Base-by-base conservation (phyloP, 345 rosid species). In the Laguncularia racemosa region DNA sequence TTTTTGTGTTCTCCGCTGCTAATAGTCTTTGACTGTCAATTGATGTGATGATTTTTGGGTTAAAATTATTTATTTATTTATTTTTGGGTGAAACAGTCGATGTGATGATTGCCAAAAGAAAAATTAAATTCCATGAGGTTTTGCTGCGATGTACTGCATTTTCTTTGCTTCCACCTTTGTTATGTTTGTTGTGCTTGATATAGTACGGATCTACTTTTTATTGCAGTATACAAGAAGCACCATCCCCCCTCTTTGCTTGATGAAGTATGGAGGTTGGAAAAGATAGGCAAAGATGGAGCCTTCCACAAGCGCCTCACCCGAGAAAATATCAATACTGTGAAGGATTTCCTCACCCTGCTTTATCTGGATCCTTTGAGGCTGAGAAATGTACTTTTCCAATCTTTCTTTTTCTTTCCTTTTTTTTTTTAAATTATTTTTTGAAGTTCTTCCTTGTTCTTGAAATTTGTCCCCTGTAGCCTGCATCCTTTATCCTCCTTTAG, bases 281-380 rank as follows among this genome's bases (percentile, higher is more conserved):
- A 93, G 81, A 93, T 87, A 55, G 99, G 97, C 51, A 93, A 93
- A 79, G 97, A 89, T 62, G 99, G 99, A 59, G 99, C 99, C 63
- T 93, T 93, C 76, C 97, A 89, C 67, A 93, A 79, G 68, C 84
- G 97, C 17, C 71, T 93, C 60, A 66, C 70, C 67, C 71, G 73
- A 66, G 95, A 81, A 70, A 77, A 65, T 81, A 85, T 93, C 72
- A 74, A 58, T 20, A 81, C 83, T 13, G 95, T 89, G 60, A 85
- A 87, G 79, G 99, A 87, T 66, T 93, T 89, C 65, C 72, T 93
- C 71, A 89, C 81, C 45, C 72, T 78, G 58, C 82, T 85, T 48
- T 76, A 64, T 58, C 20, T 87, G 43, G 80, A 87, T 68, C 78
- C 97, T 69, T 20, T 80, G 67, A 85, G 84, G 66, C 95, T 93